phyloP scores from a whole-genome alignment of 345 rosid species.

The Capsella bursapastoris region DNA sequence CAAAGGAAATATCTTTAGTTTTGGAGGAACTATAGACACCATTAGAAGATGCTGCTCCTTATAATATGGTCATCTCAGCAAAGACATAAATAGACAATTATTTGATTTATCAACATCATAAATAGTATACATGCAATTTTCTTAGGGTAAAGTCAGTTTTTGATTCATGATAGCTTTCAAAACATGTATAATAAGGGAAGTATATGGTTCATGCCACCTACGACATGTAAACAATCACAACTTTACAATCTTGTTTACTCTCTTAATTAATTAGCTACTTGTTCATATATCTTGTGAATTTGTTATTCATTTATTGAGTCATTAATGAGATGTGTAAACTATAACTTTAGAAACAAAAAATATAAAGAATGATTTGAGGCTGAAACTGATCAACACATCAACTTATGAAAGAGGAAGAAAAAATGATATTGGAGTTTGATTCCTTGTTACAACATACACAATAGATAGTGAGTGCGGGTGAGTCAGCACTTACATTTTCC shows the following conservation, averaged over 20 bases:
- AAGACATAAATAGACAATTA: background rate
- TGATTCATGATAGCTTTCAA: too few relatives aligned
- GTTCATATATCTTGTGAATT: background rate
- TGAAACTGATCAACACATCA: background rate
- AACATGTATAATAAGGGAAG: background rate
- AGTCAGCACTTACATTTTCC: constrained; percentile 40
- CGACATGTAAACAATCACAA: background rate
- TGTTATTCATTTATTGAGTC: background rate
- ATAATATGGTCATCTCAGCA: background rate
- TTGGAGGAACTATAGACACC: too few relatives aligned
- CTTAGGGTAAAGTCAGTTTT: background rate
- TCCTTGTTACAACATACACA: constrained; percentile 14
- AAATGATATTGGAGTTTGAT: constrained; percentile 37
- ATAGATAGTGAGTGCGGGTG: constrained; percentile 39
- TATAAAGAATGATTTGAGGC: background rate
- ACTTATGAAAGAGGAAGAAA: constrained; percentile 23
- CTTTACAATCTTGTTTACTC: background rate
- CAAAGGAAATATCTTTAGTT: too few relatives aligned
- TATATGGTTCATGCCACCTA: background rate
- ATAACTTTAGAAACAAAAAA: background rate
- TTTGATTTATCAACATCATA: background rate
- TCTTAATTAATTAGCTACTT: background rate
- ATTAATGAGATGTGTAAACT: background rate
- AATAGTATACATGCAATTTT: background rate
- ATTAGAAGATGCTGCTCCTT: too few relatives aligned